Percentiles rank a stretch among this genome's conserved stretches.
Evolutionary conservation across 768 basidiomycete species (phyloP).

Genomic region (Naematelia encephala): DNA sequence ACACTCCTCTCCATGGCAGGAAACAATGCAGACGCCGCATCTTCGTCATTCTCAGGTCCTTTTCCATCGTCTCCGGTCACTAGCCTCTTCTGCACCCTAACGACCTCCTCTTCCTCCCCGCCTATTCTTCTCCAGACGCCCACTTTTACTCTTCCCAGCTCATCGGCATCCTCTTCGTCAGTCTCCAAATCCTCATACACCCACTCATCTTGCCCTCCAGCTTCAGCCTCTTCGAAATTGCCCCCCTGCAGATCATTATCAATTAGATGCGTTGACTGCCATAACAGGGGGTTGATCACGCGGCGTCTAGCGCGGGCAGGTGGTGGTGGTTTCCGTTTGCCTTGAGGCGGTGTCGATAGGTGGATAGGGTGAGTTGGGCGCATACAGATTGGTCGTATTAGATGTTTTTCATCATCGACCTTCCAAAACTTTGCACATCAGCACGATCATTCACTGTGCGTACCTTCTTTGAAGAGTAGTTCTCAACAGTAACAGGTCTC

Average conservation of each 20-base stretch:
- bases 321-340: slow-evolving; percentile 28
- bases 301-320: slow-evolving; percentile 22
- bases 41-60: not conserved
- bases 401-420: slow-evolving; percentile 11
- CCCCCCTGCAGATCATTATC: slow-evolving; percentile 8
- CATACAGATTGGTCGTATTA: slow-evolving; percentile 43
- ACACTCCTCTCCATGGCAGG: not conserved
- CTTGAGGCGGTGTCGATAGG: not conserved
- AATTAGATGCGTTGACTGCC: slow-evolving; percentile 24
- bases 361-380: slow-evolving; percentile 43
- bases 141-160: not conserved
- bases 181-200: not conserved
- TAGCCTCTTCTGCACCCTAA: slow-evolving; percentile 15
- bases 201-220: slow-evolving; percentile 4
- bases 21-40: slow-evolving; percentile 1
- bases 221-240: slow-evolving; percentile 15
- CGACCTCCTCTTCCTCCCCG: slow-evolving; percentile 8
- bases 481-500: slow-evolving; percentile 25
- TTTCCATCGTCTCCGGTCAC: not conserved
- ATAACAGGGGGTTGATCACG: slow-evolving; percentile 42
- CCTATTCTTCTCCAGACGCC: not conserved
- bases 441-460: slow-evolving; percentile 4
- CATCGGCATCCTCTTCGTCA: not conserved
- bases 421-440: slow-evolving; percentile 32
- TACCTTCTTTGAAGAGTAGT: slow-evolving; percentile 17